Conservation (phyloP, 495 filamentous ascomycete species). For the Parathielavia appendiculata region DNA sequence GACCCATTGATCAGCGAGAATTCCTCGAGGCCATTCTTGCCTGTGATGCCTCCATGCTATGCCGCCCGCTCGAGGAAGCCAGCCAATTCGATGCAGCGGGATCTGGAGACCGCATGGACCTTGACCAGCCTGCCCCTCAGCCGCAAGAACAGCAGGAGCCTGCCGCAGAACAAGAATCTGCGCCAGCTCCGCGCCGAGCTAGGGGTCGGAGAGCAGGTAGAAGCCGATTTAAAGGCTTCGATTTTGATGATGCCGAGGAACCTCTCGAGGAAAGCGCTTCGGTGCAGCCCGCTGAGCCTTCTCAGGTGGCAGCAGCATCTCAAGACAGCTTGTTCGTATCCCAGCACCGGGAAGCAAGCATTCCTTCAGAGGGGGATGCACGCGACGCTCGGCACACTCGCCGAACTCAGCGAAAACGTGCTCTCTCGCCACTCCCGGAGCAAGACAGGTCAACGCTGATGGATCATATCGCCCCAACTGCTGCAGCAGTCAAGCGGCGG, state of each 20-base stretch:
- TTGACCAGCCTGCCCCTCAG: constrained; percentile 26
- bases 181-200: constrained; percentile 22
- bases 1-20: constrained; percentile 83
- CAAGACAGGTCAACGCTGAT: constrained; percentile 49
- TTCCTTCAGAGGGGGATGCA: constrained; percentile 20
- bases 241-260: constrained; percentile 34
- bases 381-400: constrained; percentile 17
- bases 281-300: background rate
- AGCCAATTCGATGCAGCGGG: constrained; percentile 17
- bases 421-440: constrained; percentile 30
- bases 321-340: constrained; percentile 33
- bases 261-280: constrained; percentile 21
- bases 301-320: constrained; percentile 13
- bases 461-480: constrained; percentile 62
- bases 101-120: constrained; percentile 28
- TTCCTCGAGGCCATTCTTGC: constrained; percentile 86
- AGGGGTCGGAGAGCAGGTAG: constrained; percentile 39
- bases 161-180: constrained; percentile 10
- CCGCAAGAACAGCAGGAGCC: constrained; percentile 13
- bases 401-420: constrained; percentile 44
- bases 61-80: constrained; percentile 53
- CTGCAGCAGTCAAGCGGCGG: constrained; percentile 67
- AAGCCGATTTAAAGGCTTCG: constrained; percentile 73
- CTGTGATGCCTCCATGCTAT: constrained; percentile 64
- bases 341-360: constrained; percentile 31